A percentile compares a stretch with the other conserved stretches of the same genome.
phyloP scores from a whole-genome alignment of 164 flowering plant species.

The Vitis riparia region DNA sequence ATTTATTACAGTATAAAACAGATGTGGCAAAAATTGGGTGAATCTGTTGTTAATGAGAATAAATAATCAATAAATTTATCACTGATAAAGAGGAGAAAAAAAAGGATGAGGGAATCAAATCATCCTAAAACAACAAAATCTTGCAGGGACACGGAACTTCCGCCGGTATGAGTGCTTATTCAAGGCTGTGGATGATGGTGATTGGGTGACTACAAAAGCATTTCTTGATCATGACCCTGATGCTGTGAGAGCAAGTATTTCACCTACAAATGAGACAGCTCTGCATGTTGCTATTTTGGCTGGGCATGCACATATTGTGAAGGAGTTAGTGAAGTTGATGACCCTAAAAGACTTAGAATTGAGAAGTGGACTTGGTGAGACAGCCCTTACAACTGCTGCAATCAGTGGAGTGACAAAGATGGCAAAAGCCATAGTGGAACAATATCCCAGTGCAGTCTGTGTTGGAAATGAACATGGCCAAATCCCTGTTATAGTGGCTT shows the following conservation, averaged over 20 bases:
- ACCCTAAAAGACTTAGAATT: conserved; percentile 7
- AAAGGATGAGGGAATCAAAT: neutral
- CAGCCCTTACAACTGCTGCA: conserved; percentile 30
- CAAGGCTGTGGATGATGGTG: conserved; percentile 16
- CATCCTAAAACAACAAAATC: neutral
- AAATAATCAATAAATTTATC: no score
- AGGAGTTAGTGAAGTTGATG: conserved; percentile 18
- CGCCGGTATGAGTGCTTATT: neutral
- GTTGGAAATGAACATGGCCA: conserved; percentile 6
- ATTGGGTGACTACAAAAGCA: conserved; percentile 5
- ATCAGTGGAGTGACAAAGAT: conserved; percentile 17
- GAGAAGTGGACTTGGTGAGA: conserved; percentile 8
- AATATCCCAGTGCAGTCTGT: conserved; percentile 4
- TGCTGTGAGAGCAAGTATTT: conserved; percentile 21
- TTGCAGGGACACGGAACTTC: neutral
- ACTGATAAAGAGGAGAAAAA: neutral
- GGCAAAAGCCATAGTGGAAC: conserved; percentile 17
- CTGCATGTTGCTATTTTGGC: conserved; percentile 29
- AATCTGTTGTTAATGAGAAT: no score
- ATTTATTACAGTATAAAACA: no score
- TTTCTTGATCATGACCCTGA: conserved; percentile 12
- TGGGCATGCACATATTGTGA: conserved; percentile 23
- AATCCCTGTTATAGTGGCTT: conserved; percentile 30
- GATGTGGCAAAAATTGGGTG: no score
- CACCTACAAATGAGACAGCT: conserved; percentile 23